phyloP scores from a whole-genome alignment of 2,329 filamentous ascomycete genomes.

The Venturia effusa region DNA sequence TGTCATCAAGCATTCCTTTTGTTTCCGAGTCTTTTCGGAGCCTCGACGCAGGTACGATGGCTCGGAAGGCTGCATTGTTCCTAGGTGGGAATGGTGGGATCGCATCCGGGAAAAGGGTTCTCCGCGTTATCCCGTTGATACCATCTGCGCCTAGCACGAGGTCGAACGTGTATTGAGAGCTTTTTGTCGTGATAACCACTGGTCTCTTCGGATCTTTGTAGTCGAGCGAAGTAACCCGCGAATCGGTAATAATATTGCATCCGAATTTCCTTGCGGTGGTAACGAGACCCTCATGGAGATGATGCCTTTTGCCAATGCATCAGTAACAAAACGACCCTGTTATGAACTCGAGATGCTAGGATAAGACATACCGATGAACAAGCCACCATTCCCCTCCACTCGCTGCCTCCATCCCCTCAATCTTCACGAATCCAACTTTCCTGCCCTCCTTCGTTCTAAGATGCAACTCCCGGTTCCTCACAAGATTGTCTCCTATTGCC shows the following conservation, averaged over 20 bases:
- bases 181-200: constrained; percentile 23
- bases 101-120: constrained; percentile 31
- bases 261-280: constrained; percentile 29
- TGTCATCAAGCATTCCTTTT: constrained; percentile 26
- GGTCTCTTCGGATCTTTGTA: constrained; percentile 13
- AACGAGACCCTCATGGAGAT: constrained; percentile 35
- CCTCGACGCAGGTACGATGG: constrained; percentile 29
- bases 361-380: constrained; percentile 25
- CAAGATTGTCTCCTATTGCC: constrained; percentile 31
- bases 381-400: constrained; percentile 34
- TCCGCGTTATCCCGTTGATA: constrained; percentile 29
- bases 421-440: constrained; percentile 27
- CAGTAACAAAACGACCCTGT: neutral
- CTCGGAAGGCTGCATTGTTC: constrained; percentile 34
- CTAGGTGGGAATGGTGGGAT: constrained; percentile 27
- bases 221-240: constrained; percentile 25
- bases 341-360: neutral
- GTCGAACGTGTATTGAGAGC: constrained; percentile 22
- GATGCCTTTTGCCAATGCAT: constrained; percentile 21
- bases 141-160: constrained; percentile 33
- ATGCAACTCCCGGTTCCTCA: constrained; percentile 22
- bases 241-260: constrained; percentile 27
- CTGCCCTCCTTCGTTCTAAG: constrained; percentile 30
- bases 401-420: constrained; percentile 22
- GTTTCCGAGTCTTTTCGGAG: constrained; percentile 30